Evolutionary conservation across 345 rosid genomes (phyloP).

Genomic region (Lepidium didymum): DNA sequence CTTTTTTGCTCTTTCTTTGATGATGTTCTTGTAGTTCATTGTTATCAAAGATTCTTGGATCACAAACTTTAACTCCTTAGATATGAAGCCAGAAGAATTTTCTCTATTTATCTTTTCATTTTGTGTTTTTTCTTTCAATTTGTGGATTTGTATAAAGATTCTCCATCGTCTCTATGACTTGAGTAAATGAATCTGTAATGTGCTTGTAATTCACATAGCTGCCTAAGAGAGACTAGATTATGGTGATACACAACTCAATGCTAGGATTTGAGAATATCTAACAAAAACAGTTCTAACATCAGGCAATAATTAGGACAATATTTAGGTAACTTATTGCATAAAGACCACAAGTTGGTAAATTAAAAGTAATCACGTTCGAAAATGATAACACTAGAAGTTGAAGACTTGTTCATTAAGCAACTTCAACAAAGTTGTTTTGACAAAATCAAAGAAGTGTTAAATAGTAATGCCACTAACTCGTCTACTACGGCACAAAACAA

Average conservation of each 20-base stretch:
- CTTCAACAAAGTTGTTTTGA: not conserved
- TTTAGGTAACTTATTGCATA: too few relatives aligned
- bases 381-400: not conserved
- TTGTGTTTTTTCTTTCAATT: not conserved
- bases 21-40: not conserved
- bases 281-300: too few relatives aligned
- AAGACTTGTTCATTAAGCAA: not conserved
- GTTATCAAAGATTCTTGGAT: slow-evolving; percentile 1
- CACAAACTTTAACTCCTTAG: not conserved
- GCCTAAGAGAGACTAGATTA: not conserved
- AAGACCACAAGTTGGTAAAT: too few relatives aligned
- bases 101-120: not conserved
- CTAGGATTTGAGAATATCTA: too few relatives aligned
- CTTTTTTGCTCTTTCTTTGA: not conserved
- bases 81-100: not conserved
- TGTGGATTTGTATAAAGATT: not conserved
- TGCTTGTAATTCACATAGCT: not conserved
- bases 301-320: too few relatives aligned
- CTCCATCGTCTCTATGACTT: not conserved
- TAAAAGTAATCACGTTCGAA: too few relatives aligned
- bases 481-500: not conserved
- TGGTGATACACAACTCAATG: too few relatives aligned
- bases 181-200: not conserved
- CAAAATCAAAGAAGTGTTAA: not conserved
- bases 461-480: not conserved